Percentiles rank a stretch among this genome's conserved stretches.
Conservation (phyloP, 352 stramenopile genomes). For the Globisporangium spinosum region DNA sequence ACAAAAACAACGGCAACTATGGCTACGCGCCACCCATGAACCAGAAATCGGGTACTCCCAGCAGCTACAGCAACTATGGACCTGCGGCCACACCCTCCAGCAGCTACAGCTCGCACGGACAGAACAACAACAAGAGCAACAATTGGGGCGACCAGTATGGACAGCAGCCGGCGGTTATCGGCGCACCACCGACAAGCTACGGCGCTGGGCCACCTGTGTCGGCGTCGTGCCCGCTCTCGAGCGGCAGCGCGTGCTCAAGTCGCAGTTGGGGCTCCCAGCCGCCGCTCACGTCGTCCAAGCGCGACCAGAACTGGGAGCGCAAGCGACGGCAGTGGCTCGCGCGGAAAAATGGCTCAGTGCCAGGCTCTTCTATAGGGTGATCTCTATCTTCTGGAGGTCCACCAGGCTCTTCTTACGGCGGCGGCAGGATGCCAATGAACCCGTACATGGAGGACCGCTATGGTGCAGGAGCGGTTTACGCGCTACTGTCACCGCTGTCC, state of each 20-base stretch:
- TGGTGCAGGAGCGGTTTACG: conserved; percentile 11
- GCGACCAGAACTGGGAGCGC: conserved; percentile 80
- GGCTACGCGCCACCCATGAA: conserved; percentile 8
- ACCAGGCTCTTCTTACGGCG: conserved; percentile 15
- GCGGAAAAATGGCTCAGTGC: conserved; percentile 34
- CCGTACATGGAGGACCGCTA: conserved; percentile 10
- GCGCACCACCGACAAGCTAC: conserved; percentile 4
- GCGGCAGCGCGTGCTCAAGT: conserved; percentile 14
- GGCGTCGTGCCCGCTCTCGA: conserved; percentile 7
- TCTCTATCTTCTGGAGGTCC: conserved; percentile 4
- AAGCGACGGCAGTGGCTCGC: conserved; percentile 69
- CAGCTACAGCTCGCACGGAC: neutral
- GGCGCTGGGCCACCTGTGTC: neutral
- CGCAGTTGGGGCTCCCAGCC: conserved; percentile 39
- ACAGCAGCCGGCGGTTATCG: conserved; percentile 3
- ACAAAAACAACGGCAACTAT: conserved; percentile 9
- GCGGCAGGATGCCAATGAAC: conserved; percentile 11
- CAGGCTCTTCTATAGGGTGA: neutral
- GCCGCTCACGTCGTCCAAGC: conserved; percentile 69
- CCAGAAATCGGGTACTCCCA: neutral
- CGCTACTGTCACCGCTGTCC: conserved; percentile 56
- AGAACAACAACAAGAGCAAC: conserved; percentile 22
- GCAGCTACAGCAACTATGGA: neutral
- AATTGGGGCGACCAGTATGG: conserved; percentile 13
- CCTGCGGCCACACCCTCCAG: neutral